phyloP scores from a whole-genome alignment of 352 stramenopile species.

The Pythium guiyangense region DNA sequence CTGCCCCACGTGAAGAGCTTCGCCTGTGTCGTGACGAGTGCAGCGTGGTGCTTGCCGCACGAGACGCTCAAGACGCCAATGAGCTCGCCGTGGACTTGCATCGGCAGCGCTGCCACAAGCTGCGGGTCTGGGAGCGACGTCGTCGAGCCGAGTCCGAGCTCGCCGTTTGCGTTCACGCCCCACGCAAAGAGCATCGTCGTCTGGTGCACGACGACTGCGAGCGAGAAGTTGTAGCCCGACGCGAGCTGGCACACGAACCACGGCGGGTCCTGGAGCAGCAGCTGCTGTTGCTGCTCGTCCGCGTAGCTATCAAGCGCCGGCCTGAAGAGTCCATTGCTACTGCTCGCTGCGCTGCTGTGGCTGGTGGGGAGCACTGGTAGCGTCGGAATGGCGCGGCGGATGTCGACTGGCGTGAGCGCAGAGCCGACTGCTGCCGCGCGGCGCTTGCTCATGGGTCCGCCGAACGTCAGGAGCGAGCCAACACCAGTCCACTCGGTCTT shows the following conservation, averaged over 20 bases:
- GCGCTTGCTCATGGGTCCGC: constrained; percentile 36
- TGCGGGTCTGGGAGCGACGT: constrained; percentile 30
- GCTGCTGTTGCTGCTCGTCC: not conserved
- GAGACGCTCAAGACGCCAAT: constrained; percentile 43
- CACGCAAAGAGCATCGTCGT: constrained; percentile 40
- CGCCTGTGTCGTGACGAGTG: constrained; percentile 51
- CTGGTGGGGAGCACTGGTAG: not conserved
- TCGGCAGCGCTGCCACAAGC: constrained; percentile 23
- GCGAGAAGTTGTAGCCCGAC: constrained; percentile 55
- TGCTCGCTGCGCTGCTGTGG: too few relatives aligned
- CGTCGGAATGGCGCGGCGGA: constrained; percentile 15
- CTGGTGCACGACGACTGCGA: constrained; percentile 40
- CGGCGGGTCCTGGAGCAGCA: constrained; percentile 9
- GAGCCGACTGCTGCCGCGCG: constrained; percentile 32
- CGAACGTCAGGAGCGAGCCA: constrained; percentile 40
- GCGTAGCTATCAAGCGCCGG: not conserved
- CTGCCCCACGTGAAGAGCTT: constrained; percentile 71
- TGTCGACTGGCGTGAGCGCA: constrained; percentile 25
- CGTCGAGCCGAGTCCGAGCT: constrained; percentile 50
- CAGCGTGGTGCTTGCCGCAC: constrained; percentile 71
- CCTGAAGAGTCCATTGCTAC: too few relatives aligned
- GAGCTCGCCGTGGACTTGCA: constrained; percentile 31
- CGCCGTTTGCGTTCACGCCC: constrained; percentile 50
- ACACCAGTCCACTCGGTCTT: constrained; percentile 32
- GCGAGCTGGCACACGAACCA: constrained; percentile 56